Evolutionary conservation across 495 filamentous ascomycete species (phyloP).

Genomic region (Aspergillus carlsbadensis): DNA sequence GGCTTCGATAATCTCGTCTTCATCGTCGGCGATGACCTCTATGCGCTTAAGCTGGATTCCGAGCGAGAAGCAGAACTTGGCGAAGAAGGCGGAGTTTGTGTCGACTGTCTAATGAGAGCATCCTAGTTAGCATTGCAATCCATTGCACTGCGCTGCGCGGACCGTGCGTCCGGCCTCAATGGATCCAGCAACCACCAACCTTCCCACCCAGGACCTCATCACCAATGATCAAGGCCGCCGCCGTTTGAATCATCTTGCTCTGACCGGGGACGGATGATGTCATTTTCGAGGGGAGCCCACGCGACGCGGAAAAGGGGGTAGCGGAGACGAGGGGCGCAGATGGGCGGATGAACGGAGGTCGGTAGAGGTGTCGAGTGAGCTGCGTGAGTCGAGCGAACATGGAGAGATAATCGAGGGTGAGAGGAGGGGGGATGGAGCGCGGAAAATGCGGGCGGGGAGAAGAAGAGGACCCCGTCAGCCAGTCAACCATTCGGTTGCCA

Average conservation of each 20-base stretch:
- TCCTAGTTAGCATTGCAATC: background rate
- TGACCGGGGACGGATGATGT: constrained; percentile 51
- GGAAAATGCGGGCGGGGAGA: background rate
- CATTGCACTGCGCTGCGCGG: too few relatives aligned
- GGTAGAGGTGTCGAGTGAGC: constrained; percentile 69
- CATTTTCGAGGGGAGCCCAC: constrained; percentile 45
- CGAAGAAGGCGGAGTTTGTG: constrained; percentile 90
- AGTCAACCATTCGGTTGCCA: background rate
- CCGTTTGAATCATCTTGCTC: constrained; percentile 74
- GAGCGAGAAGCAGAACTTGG: constrained; percentile 88
- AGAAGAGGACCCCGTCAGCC: background rate
- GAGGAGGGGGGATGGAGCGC: background rate
- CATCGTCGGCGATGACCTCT: constrained; percentile 91
- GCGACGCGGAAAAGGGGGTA: constrained; percentile 32
- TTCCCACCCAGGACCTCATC: constrained; percentile 98
- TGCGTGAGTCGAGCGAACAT: constrained; percentile 80
- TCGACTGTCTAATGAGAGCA: constrained; percentile 61
- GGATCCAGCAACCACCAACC: constrained; percentile 44
- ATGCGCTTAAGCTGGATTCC: constrained; percentile 87
- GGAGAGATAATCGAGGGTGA: constrained; percentile 9
- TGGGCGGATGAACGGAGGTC: constrained; percentile 55
- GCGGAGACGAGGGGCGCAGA: constrained; percentile 37
- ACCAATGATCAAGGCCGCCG: constrained; percentile 92
- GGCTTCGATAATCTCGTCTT: constrained; percentile 85
- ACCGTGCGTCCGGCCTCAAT: too few relatives aligned